phyloP scores from a whole-genome alignment of 805 yeast genomes.

The Scheffersomyces amazonensis region DNA sequence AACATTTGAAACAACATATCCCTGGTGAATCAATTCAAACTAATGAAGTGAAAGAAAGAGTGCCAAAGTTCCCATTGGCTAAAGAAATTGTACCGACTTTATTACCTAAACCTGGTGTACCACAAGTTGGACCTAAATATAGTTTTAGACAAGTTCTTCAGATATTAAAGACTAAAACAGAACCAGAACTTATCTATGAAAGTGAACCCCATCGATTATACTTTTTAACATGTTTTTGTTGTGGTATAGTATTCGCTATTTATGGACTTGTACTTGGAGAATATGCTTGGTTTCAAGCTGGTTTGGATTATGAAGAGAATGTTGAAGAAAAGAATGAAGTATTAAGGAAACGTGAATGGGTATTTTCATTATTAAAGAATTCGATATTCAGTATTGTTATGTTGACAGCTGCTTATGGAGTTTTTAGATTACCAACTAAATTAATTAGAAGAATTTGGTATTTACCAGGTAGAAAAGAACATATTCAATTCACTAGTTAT shows the following conservation, averaged over 20 bases:
- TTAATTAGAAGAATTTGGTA: slow-evolving; percentile 75
- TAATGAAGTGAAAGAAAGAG: slow-evolving; percentile 51
- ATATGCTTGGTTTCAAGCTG: slow-evolving; percentile 51
- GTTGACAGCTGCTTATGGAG: slow-evolving; percentile 26
- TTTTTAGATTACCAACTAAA: slow-evolving; percentile 57
- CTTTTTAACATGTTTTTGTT: slow-evolving; percentile 64
- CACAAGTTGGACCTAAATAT: slow-evolving; percentile 58
- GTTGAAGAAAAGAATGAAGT: slow-evolving; percentile 43
- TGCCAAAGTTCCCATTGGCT: slow-evolving; percentile 65
- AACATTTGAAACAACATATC: slow-evolving; percentile 44
- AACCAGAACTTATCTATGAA: slow-evolving; percentile 77
- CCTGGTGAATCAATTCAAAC: slow-evolving; percentile 50
- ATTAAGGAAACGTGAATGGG: slow-evolving; percentile 39
- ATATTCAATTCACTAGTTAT: slow-evolving; percentile 67
- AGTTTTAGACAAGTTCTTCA: slow-evolving; percentile 62
- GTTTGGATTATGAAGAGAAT: slow-evolving; percentile 52
- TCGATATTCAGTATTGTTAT: slow-evolving; percentile 25
- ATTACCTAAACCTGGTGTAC: slow-evolving; percentile 75
- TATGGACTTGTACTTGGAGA: slow-evolving; percentile 64
- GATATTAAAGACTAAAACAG: slow-evolving; percentile 48
- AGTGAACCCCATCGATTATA: slow-evolving; percentile 80
- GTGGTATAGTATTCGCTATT: slow-evolving; percentile 66
- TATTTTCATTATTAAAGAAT: slow-evolving; percentile 23
- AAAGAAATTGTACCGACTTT: slow-evolving; percentile 65
- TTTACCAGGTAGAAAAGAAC: slow-evolving; percentile 59